Evolutionary conservation across 2,329 filamentous ascomycete genomes (phyloP).

Genomic region (Curvularia sp.): DNA sequence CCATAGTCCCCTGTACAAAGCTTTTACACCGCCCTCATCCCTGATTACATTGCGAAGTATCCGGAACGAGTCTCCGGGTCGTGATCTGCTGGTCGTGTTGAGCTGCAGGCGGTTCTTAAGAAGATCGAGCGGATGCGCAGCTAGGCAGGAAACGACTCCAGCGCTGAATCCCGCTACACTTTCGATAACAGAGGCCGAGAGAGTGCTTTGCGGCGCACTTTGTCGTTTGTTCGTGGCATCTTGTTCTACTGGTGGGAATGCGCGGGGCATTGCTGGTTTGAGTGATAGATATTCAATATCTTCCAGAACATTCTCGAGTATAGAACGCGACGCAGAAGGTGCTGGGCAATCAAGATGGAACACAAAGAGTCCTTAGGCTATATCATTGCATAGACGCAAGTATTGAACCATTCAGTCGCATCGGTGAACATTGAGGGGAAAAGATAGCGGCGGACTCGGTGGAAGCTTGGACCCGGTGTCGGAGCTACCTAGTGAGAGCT

Average conservation of each 20-base stretch:
- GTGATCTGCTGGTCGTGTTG: constrained; percentile 51
- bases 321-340: constrained; percentile 4
- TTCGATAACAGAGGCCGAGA: constrained; percentile 78
- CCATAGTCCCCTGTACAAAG: constrained; percentile 86
- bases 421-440: constrained; percentile 12
- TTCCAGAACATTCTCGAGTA: constrained; percentile 33
- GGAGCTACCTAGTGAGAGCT: constrained; percentile 5
- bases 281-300: constrained; percentile 14
- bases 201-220: constrained; percentile 39
- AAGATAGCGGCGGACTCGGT: constrained; percentile 13
- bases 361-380: not conserved
- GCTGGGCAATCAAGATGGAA: not conserved
- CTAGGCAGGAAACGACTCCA: constrained; percentile 83
- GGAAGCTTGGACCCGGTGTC: constrained; percentile 23
- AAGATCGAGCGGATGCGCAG: constrained; percentile 90
- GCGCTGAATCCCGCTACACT: constrained; percentile 88
- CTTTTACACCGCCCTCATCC: constrained; percentile 66
- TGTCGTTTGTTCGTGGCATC: constrained; percentile 48
- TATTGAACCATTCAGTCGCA: not conserved
- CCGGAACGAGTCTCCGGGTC: constrained; percentile 61
- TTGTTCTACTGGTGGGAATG: constrained; percentile 57
- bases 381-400: constrained; percentile 14
- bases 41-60: constrained; percentile 61
- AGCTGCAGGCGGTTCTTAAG: constrained; percentile 94
- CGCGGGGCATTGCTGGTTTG: constrained; percentile 55